phyloP scores from a whole-genome alignment of 768 basidiomycete species.

The Tubosaeta sp. region DNA sequence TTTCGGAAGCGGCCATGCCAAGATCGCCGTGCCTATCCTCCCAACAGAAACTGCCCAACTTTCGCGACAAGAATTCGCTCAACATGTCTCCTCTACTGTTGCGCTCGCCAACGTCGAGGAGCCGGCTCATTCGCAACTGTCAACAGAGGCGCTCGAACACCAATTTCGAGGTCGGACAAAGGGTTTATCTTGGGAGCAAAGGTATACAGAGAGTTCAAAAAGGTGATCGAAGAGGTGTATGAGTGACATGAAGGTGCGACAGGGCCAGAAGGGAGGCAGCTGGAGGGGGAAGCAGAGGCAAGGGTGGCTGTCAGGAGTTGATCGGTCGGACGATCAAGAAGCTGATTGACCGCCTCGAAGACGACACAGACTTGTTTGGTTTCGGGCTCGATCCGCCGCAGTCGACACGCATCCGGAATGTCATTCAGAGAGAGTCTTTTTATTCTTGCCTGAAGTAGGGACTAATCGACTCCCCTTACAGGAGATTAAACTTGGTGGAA shows the following conservation, averaged over 20 bases:
- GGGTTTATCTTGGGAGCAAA: slow-evolving; percentile 46
- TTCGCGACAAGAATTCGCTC: slow-evolving; percentile 28
- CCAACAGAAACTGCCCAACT: slow-evolving; percentile 37
- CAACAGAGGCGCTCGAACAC: slow-evolving; percentile 46
- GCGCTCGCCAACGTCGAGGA: slow-evolving; percentile 48
- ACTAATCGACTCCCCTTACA: too few relatives aligned
- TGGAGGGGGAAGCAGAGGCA: slow-evolving; percentile 12
- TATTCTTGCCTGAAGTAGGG: too few relatives aligned
- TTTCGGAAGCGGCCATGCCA: slow-evolving; percentile 46
- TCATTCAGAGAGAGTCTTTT: slow-evolving; percentile 42
- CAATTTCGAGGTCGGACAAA: slow-evolving; percentile 50
- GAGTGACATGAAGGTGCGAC: slow-evolving; percentile 43
- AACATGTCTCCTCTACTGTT: slow-evolving; percentile 39
- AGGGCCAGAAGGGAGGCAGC: slow-evolving; percentile 17
- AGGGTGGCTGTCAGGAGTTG: slow-evolving; percentile 10
- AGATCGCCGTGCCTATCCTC: slow-evolving; percentile 47
- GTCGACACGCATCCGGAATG: slow-evolving; percentile 48
- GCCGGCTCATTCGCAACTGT: slow-evolving; percentile 49
- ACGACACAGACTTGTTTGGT: slow-evolving; percentile 39
- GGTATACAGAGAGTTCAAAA: slow-evolving; percentile 48
- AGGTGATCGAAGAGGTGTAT: too few relatives aligned
- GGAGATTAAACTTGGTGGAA: slow-evolving; percentile 19
- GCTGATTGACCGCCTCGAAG: slow-evolving; percentile 11
- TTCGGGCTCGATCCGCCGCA: slow-evolving; percentile 55
- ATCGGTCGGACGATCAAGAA: slow-evolving; percentile 20